Evolutionary conservation across 441 rosid genomes (phyloP).

Genomic region (Brassica balearica): DNA sequence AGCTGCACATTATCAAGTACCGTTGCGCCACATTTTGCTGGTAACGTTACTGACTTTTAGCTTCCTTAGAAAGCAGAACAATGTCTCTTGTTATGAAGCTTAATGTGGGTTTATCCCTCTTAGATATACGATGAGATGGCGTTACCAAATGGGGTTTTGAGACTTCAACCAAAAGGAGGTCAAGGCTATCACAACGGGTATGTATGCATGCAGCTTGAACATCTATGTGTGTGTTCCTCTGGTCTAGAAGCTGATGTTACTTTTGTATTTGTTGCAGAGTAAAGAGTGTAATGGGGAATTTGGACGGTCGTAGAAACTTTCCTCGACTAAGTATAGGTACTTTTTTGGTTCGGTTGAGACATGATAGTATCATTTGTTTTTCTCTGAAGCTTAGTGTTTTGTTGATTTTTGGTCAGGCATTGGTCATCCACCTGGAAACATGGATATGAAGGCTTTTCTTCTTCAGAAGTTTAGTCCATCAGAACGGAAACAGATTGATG

Average conservation of each 20-base stretch:
- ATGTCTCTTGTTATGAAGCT: conserved; percentile 1
- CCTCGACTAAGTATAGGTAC: conserved; percentile 83
- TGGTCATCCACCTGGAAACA: conserved; percentile 88
- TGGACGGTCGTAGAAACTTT: conserved; percentile 76
- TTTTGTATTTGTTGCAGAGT: conserved; percentile 54
- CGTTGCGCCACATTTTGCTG: conserved; percentile 88
- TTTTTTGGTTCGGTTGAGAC: not conserved
- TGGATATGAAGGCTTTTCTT: conserved; percentile 95
- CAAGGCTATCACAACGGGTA: conserved; percentile 95
- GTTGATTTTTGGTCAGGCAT: conserved; percentile 57
- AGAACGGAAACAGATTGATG: conserved; percentile 81
- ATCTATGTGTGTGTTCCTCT: not conserved
- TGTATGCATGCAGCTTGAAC: not conserved
- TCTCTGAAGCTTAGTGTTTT: conserved; percentile 7
- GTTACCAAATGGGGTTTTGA: conserved; percentile 85
- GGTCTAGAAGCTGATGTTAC: not conserved
- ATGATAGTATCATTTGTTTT: not conserved
- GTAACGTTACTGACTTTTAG: conserved; percentile 45
- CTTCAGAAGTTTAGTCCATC: conserved; percentile 77
- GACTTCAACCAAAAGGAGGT: conserved; percentile 94
- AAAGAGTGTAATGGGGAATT: conserved; percentile 77
- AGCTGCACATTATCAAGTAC: conserved; percentile 88
- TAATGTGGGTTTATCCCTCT: conserved; percentile 33
- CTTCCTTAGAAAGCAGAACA: conserved; percentile 16
- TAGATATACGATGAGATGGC: conserved; percentile 92